These are phyloP conservation scores for Stipa capillata DNA, from an alignment of 176 grass and related monocot genomes.

Conservation along the genomic window DNA sequence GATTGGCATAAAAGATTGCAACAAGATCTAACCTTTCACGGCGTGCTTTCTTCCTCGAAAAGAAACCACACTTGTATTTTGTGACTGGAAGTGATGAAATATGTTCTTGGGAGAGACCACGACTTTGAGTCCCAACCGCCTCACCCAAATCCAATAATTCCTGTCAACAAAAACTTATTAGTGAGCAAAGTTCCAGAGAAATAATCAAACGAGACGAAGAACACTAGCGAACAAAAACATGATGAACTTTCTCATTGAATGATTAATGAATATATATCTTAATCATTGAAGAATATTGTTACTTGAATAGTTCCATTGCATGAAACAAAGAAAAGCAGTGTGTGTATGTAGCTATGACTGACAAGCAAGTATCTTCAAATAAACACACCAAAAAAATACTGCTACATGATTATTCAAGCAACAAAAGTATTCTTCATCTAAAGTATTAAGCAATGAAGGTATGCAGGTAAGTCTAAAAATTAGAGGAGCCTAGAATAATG, in stretches of 20 bases:
- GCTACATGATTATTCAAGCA: not conserved
- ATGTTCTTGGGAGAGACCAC: constrained; percentile 74
- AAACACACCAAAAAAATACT: not conserved
- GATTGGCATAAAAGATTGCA: not conserved
- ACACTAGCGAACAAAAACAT: constrained; percentile 5
- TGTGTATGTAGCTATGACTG: not conserved
- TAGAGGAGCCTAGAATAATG: not conserved
- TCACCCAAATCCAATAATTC: constrained; percentile 97
- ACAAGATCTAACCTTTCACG: constrained; percentile 59
- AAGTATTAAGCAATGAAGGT: not conserved
- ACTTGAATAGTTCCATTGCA: not conserved
- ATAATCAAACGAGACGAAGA: not conserved
- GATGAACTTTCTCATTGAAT: not conserved
- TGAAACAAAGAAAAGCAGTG: not conserved
- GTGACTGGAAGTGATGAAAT: constrained; percentile 84
- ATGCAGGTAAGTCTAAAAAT: not conserved
- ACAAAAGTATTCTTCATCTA: not conserved
- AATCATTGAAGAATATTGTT: not conserved
- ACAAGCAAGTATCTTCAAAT: constrained; percentile 2
- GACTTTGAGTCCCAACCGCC: constrained; percentile 83
- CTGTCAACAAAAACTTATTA: constrained; percentile 37
- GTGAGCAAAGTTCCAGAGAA: not conserved
- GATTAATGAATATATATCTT: not conserved
- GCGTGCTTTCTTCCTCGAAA: constrained; percentile 65
- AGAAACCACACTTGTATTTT: constrained; percentile 93